Percentiles rank a stretch among this genome's conserved stretches.
Conservation (phyloP, 495 filamentous ascomycete species). For the Xanthoparmelia taractica region DNA sequence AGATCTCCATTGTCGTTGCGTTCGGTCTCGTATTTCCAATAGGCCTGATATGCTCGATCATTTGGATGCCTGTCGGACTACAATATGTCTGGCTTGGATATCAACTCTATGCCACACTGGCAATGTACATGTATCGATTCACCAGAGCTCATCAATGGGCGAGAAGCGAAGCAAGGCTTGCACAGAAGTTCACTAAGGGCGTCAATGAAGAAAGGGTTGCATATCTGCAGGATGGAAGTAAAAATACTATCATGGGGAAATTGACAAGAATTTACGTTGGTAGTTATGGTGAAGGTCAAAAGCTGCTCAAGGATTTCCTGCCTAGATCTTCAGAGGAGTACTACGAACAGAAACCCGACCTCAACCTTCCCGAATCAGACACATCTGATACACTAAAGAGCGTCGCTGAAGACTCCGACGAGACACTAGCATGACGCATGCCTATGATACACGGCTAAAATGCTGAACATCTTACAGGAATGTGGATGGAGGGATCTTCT, state of each 20-base stretch:
- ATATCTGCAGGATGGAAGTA: neutral
- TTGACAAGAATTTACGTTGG: conserved; percentile 3
- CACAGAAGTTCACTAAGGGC: neutral
- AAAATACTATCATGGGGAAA: neutral
- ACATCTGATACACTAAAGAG: neutral
- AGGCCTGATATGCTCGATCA: conserved; percentile 13
- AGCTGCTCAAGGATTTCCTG: neutral
- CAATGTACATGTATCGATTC: conserved; percentile 15
- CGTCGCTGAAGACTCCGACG: neutral
- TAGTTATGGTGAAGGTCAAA: conserved; percentile 1
- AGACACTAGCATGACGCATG: neutral
- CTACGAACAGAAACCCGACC: neutral
- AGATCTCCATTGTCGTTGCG: conserved; percentile 17
- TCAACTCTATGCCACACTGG: conserved; percentile 18
- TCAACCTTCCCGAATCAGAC: neutral
- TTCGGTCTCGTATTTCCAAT: conserved; percentile 18
- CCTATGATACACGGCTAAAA: neutral
- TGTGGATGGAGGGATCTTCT: neutral
- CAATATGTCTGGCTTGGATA: conserved; percentile 21
- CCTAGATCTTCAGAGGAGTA: neutral
- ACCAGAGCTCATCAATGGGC: conserved; percentile 7
- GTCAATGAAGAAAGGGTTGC: neutral
- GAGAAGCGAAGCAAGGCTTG: conserved; percentile 15
- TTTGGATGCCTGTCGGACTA: conserved; percentile 16
- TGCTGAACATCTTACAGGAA: neutral